Evolutionary conservation across 139 green algal species (phyloP).

Genomic region (Chlamydomonas sp.): DNA sequence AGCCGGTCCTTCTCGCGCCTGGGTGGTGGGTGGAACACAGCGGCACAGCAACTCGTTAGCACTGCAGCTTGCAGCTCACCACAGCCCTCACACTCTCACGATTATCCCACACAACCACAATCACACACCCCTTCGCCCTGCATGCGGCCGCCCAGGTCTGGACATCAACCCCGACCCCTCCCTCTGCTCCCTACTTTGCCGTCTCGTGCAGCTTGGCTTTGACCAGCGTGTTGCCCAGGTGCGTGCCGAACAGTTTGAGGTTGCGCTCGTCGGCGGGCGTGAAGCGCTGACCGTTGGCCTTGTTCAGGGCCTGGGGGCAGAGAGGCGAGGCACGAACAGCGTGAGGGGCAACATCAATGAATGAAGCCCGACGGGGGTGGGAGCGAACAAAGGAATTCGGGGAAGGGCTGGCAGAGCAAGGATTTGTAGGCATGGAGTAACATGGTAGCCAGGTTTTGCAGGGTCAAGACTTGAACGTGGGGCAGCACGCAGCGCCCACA

Average conservation of each 20-base stretch:
- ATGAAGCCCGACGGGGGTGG: not conserved
- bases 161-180: not conserved
- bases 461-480: no score
- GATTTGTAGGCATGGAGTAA: not conserved
- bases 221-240: constrained; percentile 73
- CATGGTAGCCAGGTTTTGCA: not conserved
- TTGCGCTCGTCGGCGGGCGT: constrained; percentile 63
- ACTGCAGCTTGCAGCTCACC: no score
- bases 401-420: not conserved
- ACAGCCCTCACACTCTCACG: no score
- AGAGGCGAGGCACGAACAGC: not conserved
- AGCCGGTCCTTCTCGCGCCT: constrained; percentile 67
- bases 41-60: not conserved
- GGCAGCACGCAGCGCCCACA: no score
- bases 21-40: not conserved
- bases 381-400: not conserved
- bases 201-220: constrained; percentile 68
- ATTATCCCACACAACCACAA: no score
- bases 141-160: not conserved
- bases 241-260: constrained; percentile 69
- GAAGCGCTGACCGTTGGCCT: constrained; percentile 58
- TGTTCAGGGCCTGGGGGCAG: constrained; percentile 71
- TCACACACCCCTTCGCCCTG: no score
- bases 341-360: not conserved
- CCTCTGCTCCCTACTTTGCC: constrained; percentile 47